Conservation (phyloP, 768 basidiomycete genomes). For the Podaxis mareebaensis region DNA sequence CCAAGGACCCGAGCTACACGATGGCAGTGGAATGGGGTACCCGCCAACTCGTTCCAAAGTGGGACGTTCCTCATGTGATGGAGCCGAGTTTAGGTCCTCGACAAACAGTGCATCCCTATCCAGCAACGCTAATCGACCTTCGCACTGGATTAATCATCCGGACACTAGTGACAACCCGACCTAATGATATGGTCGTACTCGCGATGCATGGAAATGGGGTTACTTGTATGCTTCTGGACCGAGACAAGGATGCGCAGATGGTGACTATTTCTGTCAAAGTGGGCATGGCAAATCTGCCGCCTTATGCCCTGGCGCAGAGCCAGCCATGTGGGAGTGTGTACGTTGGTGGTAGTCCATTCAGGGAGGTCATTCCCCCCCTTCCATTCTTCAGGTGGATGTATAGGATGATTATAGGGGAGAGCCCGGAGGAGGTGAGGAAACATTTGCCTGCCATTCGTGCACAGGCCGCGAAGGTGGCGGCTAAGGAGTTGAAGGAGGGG, state of each 20-base stretch:
- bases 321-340: neutral
- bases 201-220: slow-evolving; percentile 22
- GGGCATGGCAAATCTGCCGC: slow-evolving; percentile 24
- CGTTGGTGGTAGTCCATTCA: slow-evolving; percentile 1
- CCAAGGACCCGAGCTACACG: slow-evolving; percentile 15
- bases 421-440: neutral
- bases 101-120: neutral
- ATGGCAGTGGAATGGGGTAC: slow-evolving; percentile 15
- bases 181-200: slow-evolving; percentile 16
- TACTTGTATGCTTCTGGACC: slow-evolving; percentile 23
- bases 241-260: slow-evolving; percentile 2
- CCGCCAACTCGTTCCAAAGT: slow-evolving; percentile 5
- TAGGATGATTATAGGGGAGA: neutral
- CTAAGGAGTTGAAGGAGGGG: neutral
- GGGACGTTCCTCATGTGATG: slow-evolving; percentile 1
- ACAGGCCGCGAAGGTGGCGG: neutral
- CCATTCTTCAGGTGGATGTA: neutral
- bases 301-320: slow-evolving; percentile 19
- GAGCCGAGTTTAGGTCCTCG: neutral
- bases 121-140: slow-evolving; percentile 16
- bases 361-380: neutral
- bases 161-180: slow-evolving; percentile 7
- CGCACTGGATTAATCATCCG: slow-evolving; percentile 6
- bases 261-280: slow-evolving; percentile 14
- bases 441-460: neutral